Evolutionary conservation across 345 rosid species (phyloP), one percentile per base, ranked within the genome.

Genomic region (Mallotus nudiflorus): DNA sequence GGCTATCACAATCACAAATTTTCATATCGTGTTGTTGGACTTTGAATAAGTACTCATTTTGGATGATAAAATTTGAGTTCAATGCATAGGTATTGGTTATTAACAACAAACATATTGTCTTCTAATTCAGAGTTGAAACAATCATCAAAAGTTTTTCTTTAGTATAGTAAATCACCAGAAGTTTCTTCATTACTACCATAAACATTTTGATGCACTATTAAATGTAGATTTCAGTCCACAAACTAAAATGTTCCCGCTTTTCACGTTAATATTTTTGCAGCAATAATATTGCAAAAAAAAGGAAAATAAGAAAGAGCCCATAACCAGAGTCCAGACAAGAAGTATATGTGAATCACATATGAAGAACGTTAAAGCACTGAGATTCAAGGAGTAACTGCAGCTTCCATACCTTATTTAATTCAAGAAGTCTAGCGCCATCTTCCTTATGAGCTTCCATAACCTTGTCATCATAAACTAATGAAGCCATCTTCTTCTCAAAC

Each of bases 401-500:
- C 63, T 46, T 20, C 24, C 19, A 54, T 79, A 84, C 97, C 95
- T 90, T 87, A 67, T 90, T 94, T 72, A 91, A 69, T 67, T 94
- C 98, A 61, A 94, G 96, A 73, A 94, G 92, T 75, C 76, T 84
- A 49, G 93, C 80, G 28, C 97, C 97, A 82, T 94, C 98, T 66
- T 85, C 84, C 64, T 81, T 80, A 70, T 94, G 91, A 73, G 98
- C 96, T 78, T 87, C 93, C 72, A 63, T 73, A 69, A 92, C 85
- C 73, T 83, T 82, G 24, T 82, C 73, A 63, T 86, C 91, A 67
- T 79, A 48, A 50, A 90, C 88, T 62, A 95, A 77, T 57, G 89
- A 84, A 51, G 93, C 95, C 79, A 95, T 92, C 84, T 84, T 85
- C 83, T 84, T 95, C 91, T 95, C 97, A 85, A 95, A 88, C 48